Conservation (phyloP, 441 rosid genomes). For the Syzygium malaccense region DNA sequence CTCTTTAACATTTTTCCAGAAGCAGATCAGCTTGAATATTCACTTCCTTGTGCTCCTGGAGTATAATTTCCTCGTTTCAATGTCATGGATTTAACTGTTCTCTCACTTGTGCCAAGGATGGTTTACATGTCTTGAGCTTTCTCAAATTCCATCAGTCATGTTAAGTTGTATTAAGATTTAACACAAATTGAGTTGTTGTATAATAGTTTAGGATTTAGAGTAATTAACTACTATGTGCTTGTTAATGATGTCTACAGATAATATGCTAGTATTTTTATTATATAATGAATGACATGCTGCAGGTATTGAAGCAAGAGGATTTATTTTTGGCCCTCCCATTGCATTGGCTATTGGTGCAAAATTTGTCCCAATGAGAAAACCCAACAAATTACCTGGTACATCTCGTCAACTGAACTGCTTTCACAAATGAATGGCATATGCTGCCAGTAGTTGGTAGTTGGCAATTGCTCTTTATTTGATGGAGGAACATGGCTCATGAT, state of each 20-base stretch:
- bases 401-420: background rate
- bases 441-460: background rate
- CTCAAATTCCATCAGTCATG: background rate
- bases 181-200: background rate
- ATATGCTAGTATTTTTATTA: background rate
- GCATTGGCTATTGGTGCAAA: conserved; percentile 97
- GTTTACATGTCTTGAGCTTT: background rate
- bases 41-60: background rate
- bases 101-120: background rate
- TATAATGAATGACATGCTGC: conserved; percentile 5
- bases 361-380: conserved; percentile 96
- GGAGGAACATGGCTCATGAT: background rate
- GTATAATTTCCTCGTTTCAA: background rate
- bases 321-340: conserved; percentile 96
- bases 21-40: background rate
- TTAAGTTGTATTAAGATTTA: background rate
- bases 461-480: background rate
- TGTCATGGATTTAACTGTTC: background rate
- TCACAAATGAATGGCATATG: background rate
- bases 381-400: conserved; percentile 90
- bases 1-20: background rate
- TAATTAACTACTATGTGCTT: background rate
- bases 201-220: background rate
- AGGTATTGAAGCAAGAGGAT: conserved; percentile 98
- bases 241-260: background rate